Conservation (phyloP, 768 basidiomycete species). For the Lentinula sp. region DNA sequence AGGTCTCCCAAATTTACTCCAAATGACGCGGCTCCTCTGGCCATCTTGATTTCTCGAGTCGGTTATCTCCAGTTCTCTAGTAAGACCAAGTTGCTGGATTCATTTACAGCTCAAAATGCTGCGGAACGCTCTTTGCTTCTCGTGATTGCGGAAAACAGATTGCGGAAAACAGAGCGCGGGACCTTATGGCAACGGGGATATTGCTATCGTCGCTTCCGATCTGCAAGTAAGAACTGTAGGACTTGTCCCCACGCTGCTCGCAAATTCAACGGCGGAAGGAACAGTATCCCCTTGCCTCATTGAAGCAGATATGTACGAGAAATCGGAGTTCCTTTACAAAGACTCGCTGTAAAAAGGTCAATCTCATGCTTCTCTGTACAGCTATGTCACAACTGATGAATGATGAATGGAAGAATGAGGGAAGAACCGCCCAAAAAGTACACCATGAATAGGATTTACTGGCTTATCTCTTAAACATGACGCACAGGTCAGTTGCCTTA, state of each 20-base stretch:
- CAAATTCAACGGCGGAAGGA: background rate
- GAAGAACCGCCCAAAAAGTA: background rate
- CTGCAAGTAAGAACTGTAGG: background rate
- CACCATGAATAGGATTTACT: background rate
- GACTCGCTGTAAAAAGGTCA: background rate
- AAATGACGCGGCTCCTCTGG: background rate
- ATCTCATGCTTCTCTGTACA: background rate
- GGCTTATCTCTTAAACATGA: background rate
- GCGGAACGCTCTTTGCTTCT: background rate
- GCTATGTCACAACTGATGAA: background rate
- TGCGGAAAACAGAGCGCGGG: background rate
- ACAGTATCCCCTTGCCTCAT: background rate
- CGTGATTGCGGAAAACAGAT: background rate
- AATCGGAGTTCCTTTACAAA: background rate
- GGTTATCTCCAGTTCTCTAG: background rate
- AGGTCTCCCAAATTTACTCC: background rate
- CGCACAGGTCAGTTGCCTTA: background rate
- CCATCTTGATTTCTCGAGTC: background rate
- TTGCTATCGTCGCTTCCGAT: background rate
- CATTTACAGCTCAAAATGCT: background rate
- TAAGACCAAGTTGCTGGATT: too few relatives aligned
- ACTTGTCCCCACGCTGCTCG: background rate
- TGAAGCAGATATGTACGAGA: background rate
- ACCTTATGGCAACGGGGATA: background rate
- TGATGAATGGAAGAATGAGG: background rate